These are phyloP conservation scores for Gigaspora rosea DNA, from an alignment of 192 early-diverging fungal species.

Conservation along the genomic window DNA sequence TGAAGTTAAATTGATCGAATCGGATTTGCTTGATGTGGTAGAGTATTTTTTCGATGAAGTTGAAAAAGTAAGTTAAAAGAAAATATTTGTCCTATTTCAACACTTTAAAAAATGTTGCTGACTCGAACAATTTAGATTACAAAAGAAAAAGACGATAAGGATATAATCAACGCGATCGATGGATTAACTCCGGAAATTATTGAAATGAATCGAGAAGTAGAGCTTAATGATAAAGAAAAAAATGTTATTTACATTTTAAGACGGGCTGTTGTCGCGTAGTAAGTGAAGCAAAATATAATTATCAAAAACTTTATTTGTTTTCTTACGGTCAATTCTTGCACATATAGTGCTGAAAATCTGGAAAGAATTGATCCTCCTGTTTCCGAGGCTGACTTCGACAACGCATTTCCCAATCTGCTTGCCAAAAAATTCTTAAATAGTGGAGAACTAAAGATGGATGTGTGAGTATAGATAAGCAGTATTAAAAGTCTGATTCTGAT, in stretches of 20 bases:
- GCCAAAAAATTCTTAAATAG: slow-evolving; percentile 32
- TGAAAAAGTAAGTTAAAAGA: slow-evolving; percentile 31
- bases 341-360: slow-evolving; percentile 30
- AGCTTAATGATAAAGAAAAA: slow-evolving; percentile 31
- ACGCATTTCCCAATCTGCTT: slow-evolving; percentile 33
- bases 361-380: slow-evolving; percentile 22
- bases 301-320: slow-evolving; percentile 3
- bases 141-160: slow-evolving; percentile 27
- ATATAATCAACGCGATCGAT: slow-evolving; percentile 34
- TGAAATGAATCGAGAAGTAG: slow-evolving; percentile 16
- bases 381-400: slow-evolving; percentile 32
- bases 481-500: neutral
- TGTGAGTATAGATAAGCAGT: slow-evolving; percentile 31
- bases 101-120: slow-evolving; percentile 34
- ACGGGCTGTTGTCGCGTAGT: slow-evolving; percentile 32
- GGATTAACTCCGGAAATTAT: slow-evolving; percentile 30
- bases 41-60: slow-evolving; percentile 37
- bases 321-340: slow-evolving; percentile 13
- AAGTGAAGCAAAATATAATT: slow-evolving; percentile 23
- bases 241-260: slow-evolving; percentile 26
- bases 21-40: slow-evolving; percentile 23
- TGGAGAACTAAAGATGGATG: slow-evolving; percentile 30
- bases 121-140: slow-evolving; percentile 29
- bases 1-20: slow-evolving; percentile 33
- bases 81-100: slow-evolving; percentile 26